Evolutionary conservation across 1,139 yeast genomes (phyloP).

Genomic region (Sugiyamaella xylanicola): DNA sequence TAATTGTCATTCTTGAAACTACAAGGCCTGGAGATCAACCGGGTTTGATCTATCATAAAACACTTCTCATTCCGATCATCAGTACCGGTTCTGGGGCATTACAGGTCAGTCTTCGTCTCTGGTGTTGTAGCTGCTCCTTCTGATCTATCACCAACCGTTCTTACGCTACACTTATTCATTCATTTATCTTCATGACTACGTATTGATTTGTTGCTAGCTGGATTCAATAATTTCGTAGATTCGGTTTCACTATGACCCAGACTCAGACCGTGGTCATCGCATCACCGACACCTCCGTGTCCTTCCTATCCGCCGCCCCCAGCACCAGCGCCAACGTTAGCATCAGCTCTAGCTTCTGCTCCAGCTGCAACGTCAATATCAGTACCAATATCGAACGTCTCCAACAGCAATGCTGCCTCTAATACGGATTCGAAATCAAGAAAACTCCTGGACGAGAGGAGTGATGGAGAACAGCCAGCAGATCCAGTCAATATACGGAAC

Average conservation of each 20-base stretch:
- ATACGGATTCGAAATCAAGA: not conserved
- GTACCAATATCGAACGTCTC: too few relatives aligned
- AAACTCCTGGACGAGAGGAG: too few relatives aligned
- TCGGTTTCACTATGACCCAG: not conserved
- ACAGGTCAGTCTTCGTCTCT: not conserved
- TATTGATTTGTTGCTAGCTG: not conserved
- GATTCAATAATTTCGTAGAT: not conserved
- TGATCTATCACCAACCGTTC: not conserved
- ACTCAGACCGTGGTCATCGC: not conserved
- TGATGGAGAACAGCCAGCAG: not conserved
- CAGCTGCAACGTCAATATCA: constrained; percentile 1
- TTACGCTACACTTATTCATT: too few relatives aligned
- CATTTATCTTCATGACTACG: not conserved
- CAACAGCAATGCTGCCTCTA: not conserved
- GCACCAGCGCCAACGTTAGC: not conserved
- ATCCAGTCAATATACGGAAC: constrained; percentile 11
- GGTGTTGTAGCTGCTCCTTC: not conserved
- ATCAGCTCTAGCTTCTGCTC: not conserved
- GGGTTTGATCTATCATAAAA: constrained; percentile 3
- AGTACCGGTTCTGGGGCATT: constrained; percentile 2
- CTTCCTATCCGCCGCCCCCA: constrained; percentile 7
- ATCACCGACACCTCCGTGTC: constrained; percentile 12
- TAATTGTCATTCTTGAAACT: not conserved
- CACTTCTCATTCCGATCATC: constrained; percentile 15
- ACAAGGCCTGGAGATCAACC: not conserved